Percentiles rank a stretch among this genome's conserved stretches.
These are phyloP conservation scores for Picea abies DNA, from an alignment of 83 land plant genomes.

Conservation along the genomic window DNA sequence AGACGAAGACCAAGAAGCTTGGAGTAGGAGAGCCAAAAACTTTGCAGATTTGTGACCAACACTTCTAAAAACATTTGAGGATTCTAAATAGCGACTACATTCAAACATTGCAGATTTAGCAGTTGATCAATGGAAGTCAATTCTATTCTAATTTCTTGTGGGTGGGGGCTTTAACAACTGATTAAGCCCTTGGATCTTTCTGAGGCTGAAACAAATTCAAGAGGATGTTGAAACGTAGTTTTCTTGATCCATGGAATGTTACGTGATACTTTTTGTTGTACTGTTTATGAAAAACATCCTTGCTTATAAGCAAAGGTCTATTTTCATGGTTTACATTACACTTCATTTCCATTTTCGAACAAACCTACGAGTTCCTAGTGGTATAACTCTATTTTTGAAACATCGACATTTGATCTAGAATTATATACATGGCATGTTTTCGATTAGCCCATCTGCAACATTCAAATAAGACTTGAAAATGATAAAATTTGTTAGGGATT, in stretches of 20 bases:
- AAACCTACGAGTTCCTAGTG: too few species aligned
- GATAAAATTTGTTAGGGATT: too few species aligned
- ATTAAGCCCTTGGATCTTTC: neutral
- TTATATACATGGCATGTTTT: too few species aligned
- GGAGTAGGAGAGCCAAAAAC: constrained; percentile 20
- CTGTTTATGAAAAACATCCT: neutral
- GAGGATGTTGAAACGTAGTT: constrained; percentile 13
- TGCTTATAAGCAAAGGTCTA: constrained; percentile 1
- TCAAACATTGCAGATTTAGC: constrained; percentile 16
- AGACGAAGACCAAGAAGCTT: constrained; percentile 20
- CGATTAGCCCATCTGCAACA: too few species aligned
- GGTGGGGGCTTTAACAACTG: neutral
- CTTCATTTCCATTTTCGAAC: too few species aligned
- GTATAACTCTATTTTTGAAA: too few species aligned
- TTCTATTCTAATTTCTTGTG: neutral
- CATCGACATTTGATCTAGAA: too few species aligned
- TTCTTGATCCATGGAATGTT: neutral
- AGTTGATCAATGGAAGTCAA: constrained; percentile 9
- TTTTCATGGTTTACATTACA: neutral
- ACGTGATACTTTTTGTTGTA: neutral
- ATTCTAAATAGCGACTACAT: constrained; percentile 13
- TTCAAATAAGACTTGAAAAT: too few species aligned
- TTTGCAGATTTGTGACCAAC: constrained; percentile 17
- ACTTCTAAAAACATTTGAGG: constrained; percentile 18
- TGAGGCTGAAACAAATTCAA: constrained; percentile 1